Conservation (phyloP, 192 early-diverging fungal genomes). For the Coemansia sp. region DNA sequence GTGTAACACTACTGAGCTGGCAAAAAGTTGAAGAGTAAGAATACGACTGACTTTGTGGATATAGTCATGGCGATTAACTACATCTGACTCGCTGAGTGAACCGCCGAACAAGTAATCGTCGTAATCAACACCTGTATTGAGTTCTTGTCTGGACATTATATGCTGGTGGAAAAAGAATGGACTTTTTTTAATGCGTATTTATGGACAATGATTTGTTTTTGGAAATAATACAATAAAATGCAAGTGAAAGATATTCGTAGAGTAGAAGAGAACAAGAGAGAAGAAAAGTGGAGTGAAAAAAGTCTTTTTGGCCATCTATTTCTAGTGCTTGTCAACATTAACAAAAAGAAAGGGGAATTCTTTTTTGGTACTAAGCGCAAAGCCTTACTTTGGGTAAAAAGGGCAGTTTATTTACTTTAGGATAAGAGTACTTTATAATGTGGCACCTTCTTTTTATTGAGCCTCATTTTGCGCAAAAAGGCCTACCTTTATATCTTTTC, state of each 20-base stretch:
- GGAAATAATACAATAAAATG: background rate
- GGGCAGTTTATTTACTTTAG: background rate
- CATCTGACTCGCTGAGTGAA: conserved; percentile 1
- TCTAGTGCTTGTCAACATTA: background rate
- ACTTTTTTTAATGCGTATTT: background rate
- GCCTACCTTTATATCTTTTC: background rate
- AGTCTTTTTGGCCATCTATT: background rate
- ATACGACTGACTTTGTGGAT: background rate
- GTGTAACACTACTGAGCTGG: background rate
- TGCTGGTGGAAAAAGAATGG: background rate
- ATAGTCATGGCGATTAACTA: conserved; percentile 5
- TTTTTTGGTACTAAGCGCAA: background rate
- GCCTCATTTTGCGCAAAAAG: background rate
- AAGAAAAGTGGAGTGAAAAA: background rate
- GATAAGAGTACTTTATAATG: background rate
- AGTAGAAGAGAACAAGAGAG: background rate
- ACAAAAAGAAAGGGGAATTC: background rate
- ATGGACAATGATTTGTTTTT: background rate
- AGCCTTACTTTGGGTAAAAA: background rate
- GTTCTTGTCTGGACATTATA: background rate
- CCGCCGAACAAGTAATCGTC: conserved; percentile 7
- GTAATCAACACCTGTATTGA: background rate
- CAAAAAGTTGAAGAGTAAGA: background rate
- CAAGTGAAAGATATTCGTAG: background rate
- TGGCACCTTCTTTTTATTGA: background rate